Base-by-base conservation (phyloP, 2,329 filamentous ascomycete genomes). In the Fusarium nelsonii region DNA sequence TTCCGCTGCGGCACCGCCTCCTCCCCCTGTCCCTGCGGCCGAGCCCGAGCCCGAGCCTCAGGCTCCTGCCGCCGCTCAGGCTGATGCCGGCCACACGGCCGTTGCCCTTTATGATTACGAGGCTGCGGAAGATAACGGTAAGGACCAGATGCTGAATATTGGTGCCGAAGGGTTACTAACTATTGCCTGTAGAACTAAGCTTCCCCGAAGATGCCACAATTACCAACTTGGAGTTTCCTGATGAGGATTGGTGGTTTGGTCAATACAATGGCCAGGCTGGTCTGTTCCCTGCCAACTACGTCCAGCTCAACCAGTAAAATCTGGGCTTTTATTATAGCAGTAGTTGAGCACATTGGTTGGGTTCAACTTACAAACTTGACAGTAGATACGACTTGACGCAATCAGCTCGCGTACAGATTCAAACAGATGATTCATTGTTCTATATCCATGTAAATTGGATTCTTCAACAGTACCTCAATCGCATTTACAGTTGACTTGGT, bases 211-310 rank as follows among this genome's bases (percentile, higher is more conserved):
- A 92, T 32, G 95, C 92, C 39, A 93, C 84, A 68, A 91, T 99
- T 73, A 91, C 87, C 30, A 87, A 91, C 76, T 83, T 99, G 69
- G 93, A 97, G 83, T 98, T 98, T 81, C 96, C 96, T 3, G 96
- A 98, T 75, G 95, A 98, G 71, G 96, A 99, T 78, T 99, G 96
- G 96, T 99, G 96, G 96, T 92, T 95, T 74, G 96, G 96, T 61
- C 89, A 92, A 75, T 97, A 91, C 79, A 85, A 90, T 28, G 94
- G 94, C 51, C 87, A 90, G 60, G 87, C 87, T 32, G 96, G 96
- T 65, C 85, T 99, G 45, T 99, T 99, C 88, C 90, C 90, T 14
- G 86, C 89, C 76, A 91, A 91, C 78, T 91, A 91, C 73, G 90
- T 91, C 68, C 82, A 90, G 78, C 80, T 90, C 55, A 80, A 88